Conservation (phyloP, 2,329 filamentous ascomycete species). For the Torrubiella hemipterigena region DNA sequence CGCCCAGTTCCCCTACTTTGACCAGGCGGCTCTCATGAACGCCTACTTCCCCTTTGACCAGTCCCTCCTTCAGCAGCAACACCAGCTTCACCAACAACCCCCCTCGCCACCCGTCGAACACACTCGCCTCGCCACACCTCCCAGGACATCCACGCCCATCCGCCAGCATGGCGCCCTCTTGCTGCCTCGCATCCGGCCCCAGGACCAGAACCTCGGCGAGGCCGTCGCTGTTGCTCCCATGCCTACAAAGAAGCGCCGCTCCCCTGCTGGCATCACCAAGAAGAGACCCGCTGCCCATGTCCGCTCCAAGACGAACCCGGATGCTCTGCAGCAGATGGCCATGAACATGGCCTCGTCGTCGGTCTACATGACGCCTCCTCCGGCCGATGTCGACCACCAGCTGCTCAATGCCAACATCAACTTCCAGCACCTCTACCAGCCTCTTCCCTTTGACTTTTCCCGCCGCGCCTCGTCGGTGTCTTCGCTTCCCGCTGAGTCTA, state of each 20-base stretch:
- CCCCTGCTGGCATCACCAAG: constrained; percentile 5
- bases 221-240: constrained; percentile 30
- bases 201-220: constrained; percentile 66
- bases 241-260: constrained; percentile 4
- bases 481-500: no score
- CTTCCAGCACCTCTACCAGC: no score
- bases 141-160: constrained; percentile 54
- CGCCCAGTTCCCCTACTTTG: constrained; percentile 37
- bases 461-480: no score
- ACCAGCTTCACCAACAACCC: constrained; percentile 41
- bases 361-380: constrained; percentile 8
- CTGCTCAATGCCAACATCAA: no score
- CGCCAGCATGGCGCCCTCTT: constrained; percentile 69
- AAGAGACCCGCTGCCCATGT: constrained; percentile 31
- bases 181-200: constrained; percentile 73
- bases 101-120: constrained; percentile 55
- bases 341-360: constrained; percentile 20
- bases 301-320: constrained; percentile 51
- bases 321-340: constrained; percentile 31
- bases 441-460: no score
- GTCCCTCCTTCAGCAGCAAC: constrained; percentile 38
- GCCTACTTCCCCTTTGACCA: constrained; percentile 43
- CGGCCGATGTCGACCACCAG: no score
- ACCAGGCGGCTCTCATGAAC: constrained; percentile 18
- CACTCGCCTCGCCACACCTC: constrained; percentile 58